Evolutionary conservation across 2,329 filamentous ascomycete genomes (phyloP).

Genomic region (Raffaelea deltoideospora): DNA sequence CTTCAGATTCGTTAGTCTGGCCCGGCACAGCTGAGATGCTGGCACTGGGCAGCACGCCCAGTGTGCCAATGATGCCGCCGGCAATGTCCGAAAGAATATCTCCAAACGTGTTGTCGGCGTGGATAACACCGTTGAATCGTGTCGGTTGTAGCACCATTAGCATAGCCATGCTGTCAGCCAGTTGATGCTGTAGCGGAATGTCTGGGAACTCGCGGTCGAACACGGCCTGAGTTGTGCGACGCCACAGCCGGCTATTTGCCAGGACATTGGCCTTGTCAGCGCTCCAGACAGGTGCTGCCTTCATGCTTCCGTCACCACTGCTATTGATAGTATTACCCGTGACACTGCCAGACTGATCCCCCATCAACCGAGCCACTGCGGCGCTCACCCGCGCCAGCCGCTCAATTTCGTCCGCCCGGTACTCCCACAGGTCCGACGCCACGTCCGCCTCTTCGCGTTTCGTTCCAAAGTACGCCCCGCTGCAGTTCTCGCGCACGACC

Average conservation of each 20-base stretch:
- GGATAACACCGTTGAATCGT: slow-evolving; percentile 31
- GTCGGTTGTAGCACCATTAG: slow-evolving; percentile 29
- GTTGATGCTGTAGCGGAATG: slow-evolving; percentile 26
- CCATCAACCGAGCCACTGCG: slow-evolving; percentile 10
- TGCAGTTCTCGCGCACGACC: slow-evolving; percentile 33
- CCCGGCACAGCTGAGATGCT: slow-evolving; percentile 26
- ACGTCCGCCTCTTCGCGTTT: slow-evolving; percentile 27
- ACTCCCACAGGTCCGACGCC: slow-evolving; percentile 32
- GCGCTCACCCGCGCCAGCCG: slow-evolving; percentile 25
- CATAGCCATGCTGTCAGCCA: slow-evolving; percentile 32
- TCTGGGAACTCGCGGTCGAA: slow-evolving; percentile 27
- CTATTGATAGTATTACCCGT: no score
- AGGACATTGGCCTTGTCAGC: slow-evolving; percentile 39
- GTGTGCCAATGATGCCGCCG: slow-evolving; percentile 28
- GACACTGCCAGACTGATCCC: slow-evolving; percentile 3
- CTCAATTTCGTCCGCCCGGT: slow-evolving; percentile 28
- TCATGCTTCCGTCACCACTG: slow-evolving; percentile 16
- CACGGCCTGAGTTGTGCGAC: slow-evolving; percentile 23
- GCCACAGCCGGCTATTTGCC: slow-evolving; percentile 32
- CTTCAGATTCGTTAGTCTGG: no score
- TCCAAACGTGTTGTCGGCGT: slow-evolving; percentile 32
- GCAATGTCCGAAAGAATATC: slow-evolving; percentile 30
- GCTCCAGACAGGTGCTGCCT: slow-evolving; percentile 28
- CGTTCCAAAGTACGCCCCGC: slow-evolving; percentile 32
- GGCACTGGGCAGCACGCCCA: slow-evolving; percentile 29